Evolutionary conservation across 2,329 filamentous ascomycete genomes (phyloP).

Genomic region (Chaetomium sp.): DNA sequence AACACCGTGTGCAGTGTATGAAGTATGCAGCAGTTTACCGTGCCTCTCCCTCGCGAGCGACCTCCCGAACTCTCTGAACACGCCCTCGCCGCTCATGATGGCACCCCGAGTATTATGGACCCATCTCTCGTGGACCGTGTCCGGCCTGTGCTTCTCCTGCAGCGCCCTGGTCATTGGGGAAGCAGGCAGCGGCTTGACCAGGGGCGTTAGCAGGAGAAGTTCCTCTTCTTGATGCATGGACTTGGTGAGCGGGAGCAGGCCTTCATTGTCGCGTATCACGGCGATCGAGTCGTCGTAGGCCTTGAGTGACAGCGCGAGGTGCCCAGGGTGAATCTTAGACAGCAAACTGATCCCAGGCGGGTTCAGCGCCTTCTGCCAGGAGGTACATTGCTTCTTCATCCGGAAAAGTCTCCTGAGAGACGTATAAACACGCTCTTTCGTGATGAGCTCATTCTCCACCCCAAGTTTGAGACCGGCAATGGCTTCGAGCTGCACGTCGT

Average conservation of each 20-base stretch:
- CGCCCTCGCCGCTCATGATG: constrained; percentile 86
- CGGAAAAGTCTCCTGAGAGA: constrained; percentile 72
- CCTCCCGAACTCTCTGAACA: constrained; percentile 83
- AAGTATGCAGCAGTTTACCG: constrained; percentile 84
- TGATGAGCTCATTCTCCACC: constrained; percentile 84
- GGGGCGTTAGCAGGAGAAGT: constrained; percentile 76
- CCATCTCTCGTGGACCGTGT: constrained; percentile 48
- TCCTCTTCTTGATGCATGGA: constrained; percentile 81
- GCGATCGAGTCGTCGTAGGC: constrained; percentile 93
- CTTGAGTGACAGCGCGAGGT: constrained; percentile 72
- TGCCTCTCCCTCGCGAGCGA: constrained; percentile 80
- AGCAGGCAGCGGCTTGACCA: constrained; percentile 87
- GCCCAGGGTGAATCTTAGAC: constrained; percentile 73
- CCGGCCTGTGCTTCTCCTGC: constrained; percentile 44
- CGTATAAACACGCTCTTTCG: constrained; percentile 68
- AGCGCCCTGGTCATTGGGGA: constrained; percentile 73
- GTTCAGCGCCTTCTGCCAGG: constrained; percentile 86
- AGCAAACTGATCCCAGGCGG: constrained; percentile 72
- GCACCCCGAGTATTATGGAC: constrained; percentile 52
- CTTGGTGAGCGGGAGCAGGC: constrained; percentile 73
- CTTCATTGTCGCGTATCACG: constrained; percentile 82
- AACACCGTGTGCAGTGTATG: constrained; percentile 89
- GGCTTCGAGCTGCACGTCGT: constrained; percentile 82
- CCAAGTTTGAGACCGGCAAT: constrained; percentile 85
- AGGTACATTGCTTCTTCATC: constrained; percentile 79